Evolutionary conservation across 805 yeast species (phyloP).

Genomic region (Saturnispora bothae): DNA sequence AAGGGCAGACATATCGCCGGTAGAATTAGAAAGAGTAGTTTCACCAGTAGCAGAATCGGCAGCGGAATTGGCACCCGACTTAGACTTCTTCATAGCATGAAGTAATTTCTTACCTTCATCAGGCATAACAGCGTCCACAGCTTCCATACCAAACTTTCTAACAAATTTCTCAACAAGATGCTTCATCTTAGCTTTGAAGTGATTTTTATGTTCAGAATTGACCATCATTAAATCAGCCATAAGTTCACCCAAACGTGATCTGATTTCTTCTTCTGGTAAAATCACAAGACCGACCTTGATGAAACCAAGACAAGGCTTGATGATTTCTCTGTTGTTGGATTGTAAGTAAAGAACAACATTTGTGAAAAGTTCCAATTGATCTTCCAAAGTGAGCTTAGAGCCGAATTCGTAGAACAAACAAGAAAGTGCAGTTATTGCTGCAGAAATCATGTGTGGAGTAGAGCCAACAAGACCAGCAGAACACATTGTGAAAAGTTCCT

Average conservation of each 20-base stretch:
- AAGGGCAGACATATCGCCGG: slow-evolving; percentile 34
- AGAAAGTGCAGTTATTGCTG: slow-evolving; percentile 85
- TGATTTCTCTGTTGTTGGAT: slow-evolving; percentile 86
- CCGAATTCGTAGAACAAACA: slow-evolving; percentile 83
- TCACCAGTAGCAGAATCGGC: slow-evolving; percentile 14
- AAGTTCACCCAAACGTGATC: slow-evolving; percentile 53
- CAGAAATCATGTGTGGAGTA: slow-evolving; percentile 92
- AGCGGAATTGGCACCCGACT: slow-evolving; percentile 32
- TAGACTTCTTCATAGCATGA: slow-evolving; percentile 74
- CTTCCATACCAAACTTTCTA: slow-evolving; percentile 83
- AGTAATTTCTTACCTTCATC: slow-evolving; percentile 80
- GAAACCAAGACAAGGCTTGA: slow-evolving; percentile 88
- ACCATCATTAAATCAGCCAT: slow-evolving; percentile 71
- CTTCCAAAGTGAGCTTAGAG: slow-evolving; percentile 45
- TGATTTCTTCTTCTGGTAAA: slow-evolving; percentile 68
- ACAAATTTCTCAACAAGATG: slow-evolving; percentile 87
- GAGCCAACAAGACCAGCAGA: slow-evolving; percentile 95
- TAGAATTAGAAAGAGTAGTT: slow-evolving; percentile 14
- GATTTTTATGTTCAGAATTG: slow-evolving; percentile 95
- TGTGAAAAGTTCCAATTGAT: slow-evolving; percentile 64
- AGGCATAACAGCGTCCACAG: slow-evolving; percentile 76
- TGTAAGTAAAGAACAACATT: slow-evolving; percentile 86
- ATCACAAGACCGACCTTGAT: slow-evolving; percentile 81
- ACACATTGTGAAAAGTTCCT: slow-evolving; percentile 84
- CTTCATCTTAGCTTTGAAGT: slow-evolving; percentile 85